Evolutionary conservation across 1,284 basidiomycete species (phyloP).

Genomic region (Moesziomyces globuligerus): DNA sequence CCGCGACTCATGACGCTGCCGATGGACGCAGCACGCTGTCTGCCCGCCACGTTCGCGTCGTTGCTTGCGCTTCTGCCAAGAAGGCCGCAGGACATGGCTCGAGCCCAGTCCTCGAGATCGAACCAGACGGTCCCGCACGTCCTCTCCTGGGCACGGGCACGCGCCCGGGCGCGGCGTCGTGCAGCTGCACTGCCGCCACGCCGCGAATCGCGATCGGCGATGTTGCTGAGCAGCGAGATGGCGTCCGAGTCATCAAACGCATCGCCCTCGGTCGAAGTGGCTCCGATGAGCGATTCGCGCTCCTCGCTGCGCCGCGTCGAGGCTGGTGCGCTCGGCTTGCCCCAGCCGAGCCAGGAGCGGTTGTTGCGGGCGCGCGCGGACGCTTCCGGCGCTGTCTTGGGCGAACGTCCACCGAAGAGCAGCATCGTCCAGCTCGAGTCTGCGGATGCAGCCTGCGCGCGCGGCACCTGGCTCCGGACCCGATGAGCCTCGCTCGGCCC

Average conservation of each 20-base stretch:
- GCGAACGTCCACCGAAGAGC: constrained; percentile 29
- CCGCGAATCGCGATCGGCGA: constrained; percentile 50
- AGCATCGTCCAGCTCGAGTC: constrained; percentile 27
- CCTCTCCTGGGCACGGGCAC: constrained; percentile 22
- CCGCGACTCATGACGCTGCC: constrained; percentile 40
- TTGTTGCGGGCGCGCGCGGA: neutral
- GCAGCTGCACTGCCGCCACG: constrained; percentile 21
- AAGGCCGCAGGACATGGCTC: constrained; percentile 27
- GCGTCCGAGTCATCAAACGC: constrained; percentile 59
- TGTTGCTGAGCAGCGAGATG: constrained; percentile 57
- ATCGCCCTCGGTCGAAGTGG: constrained; percentile 11
- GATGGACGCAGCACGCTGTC: constrained; percentile 28
- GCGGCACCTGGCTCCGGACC: too few relatives aligned
- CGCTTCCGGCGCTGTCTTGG: neutral
- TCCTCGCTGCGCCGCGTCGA: constrained; percentile 14
- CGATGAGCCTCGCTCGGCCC: constrained; percentile 18
- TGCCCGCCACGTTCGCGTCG: neutral
- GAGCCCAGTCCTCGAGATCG: constrained; percentile 20
- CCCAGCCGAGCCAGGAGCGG: constrained; percentile 15
- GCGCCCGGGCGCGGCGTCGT: constrained; percentile 30
- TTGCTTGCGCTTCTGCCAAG: constrained; percentile 7
- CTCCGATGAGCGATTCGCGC: constrained; percentile 21
- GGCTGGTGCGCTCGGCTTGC: constrained; percentile 8
- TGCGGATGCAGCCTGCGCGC: neutral
- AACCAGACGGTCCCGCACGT: constrained; percentile 25